Base-by-base conservation (phyloP, 345 rosid genomes). In the Eucalyptus shirleyi region DNA sequence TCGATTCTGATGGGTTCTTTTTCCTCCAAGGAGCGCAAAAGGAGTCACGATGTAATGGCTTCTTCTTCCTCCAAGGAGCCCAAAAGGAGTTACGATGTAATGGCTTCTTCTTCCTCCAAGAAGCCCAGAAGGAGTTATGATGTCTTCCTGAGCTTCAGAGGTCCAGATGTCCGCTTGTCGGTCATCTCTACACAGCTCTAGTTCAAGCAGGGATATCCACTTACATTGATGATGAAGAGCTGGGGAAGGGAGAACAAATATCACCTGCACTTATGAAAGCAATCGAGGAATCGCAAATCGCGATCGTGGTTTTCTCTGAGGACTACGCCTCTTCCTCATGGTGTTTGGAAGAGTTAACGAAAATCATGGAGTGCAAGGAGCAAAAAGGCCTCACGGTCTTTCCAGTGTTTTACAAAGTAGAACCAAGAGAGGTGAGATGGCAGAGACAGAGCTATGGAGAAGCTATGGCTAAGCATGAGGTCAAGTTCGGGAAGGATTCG, bases 131-230 rank as follows among this genome's bases (percentile, higher is more conserved):
- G 16, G 50, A 49, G 50, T 49, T 49, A 5, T 2, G 3, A 15
- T 3, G 77, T 65, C 37, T 65, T 65, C 77, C 17, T 65, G 6
- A n/a, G 40, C 8, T 65, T 65, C 6, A 16, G 77, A 65, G 77
- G 77, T 16, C 21, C 21, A 7, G 40, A 65, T 65, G 77, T 65
- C 77, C 77, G 77, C 11, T 65, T n/a, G 0, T 65, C 18, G 1
- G 37, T n/a, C 77, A 65, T 65, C 77, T 65, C 21, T 65, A n/a
- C 6, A 0, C 21, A n/a, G 77, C 77, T n/a, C 77, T 65, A n/a
- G 77, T 0, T 32, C 21, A 32, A n/a, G 21, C 0, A 4, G 77
- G 77, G 1, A n/a, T 65, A n/a, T n/a, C 0, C 40, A 65, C 77
- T n/a, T 65, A 65, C 77, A 65, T 14, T 2, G 40, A 65, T 1